A percentile compares a stretch with the other conserved stretches of the same genome.
These are phyloP conservation scores for Beauveria varroae DNA, from an alignment of 2,329 filamentous ascomycete genomes.

Conservation along the genomic window DNA sequence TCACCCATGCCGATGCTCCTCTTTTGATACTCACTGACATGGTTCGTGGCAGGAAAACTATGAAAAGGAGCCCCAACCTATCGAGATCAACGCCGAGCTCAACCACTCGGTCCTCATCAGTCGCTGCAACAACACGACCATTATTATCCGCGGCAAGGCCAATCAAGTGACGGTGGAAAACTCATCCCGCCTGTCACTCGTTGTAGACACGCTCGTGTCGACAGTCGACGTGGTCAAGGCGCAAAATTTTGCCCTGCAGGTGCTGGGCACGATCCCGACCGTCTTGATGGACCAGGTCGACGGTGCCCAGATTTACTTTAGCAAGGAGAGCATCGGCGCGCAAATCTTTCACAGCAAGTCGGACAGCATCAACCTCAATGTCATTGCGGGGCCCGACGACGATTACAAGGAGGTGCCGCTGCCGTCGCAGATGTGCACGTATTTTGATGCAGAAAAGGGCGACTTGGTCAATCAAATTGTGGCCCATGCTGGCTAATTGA, in stretches of 20 bases:
- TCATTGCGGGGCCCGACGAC: constrained; percentile 61
- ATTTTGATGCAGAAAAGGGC: constrained; percentile 62
- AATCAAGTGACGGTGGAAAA: constrained; percentile 98
- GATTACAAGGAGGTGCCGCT: constrained; percentile 84
- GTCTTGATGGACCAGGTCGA: constrained; percentile 91
- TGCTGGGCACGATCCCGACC: constrained; percentile 78
- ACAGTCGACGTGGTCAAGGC: constrained; percentile 94
- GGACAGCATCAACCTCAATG: constrained; percentile 76
- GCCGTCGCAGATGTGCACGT: constrained; percentile 81
- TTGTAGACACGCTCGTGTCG: constrained; percentile 84
- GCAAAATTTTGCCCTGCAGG: constrained; percentile 88
- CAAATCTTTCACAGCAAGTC: constrained; percentile 90
- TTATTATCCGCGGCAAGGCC: constrained; percentile 86
- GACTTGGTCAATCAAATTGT: constrained; percentile 89
- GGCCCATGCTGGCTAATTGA: constrained; percentile 72
- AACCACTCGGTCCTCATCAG: constrained; percentile 88
- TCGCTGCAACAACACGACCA: constrained; percentile 82
- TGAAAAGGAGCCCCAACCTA: constrained; percentile 63
- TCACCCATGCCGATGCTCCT: not conserved
- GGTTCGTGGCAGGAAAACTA: constrained; percentile 65
- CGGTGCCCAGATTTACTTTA: constrained; percentile 78
- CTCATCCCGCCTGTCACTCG: constrained; percentile 71
- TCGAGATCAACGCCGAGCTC: constrained; percentile 75
- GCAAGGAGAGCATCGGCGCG: constrained; percentile 67
- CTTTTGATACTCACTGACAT: constrained; percentile 12